Evolutionary conservation across 2,329 filamentous ascomycete species (phyloP), one percentile per base, ranked within the genome.

Genomic region (Xylariomycetidae sp.): DNA sequence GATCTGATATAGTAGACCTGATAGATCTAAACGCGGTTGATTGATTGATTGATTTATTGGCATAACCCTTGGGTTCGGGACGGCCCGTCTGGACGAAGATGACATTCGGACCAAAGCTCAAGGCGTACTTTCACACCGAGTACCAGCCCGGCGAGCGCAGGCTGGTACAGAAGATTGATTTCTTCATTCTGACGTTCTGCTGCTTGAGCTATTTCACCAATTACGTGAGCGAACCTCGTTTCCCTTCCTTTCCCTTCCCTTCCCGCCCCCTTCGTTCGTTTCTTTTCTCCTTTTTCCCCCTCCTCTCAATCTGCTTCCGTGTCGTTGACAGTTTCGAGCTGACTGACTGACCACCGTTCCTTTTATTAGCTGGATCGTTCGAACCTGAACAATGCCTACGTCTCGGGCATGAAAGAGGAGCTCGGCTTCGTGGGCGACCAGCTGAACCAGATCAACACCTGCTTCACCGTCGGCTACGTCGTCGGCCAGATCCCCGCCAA

Each of bases 121-220:
- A 43, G 31, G 46, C 50, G 22, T 56, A 56, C 32, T 51, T 57
- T 34, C 52, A 49, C 34, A 44, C 40, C 29, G 50, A 53, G 11
- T 56, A 56, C 34, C 42, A 49, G 25, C 53, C 53, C 16, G 53
- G 53, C 11, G 66, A 69, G 44, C 53, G 56, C 19, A 63, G 61
- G 38, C 55, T 80, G 18, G 58, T 80, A 5, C 66, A 63, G 25
- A 79, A 76, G 58, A 73, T 79, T 30, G 77, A 80, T 50, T 80
- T 79, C 46, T 80, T 80, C 57, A 80, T 80, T 45, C 54, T 81
- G 27, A 77, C 72, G 0, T 80, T 80, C 48, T 80, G 77, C 54
- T 81, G 76, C 48, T 49, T 81, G 31, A 70, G 65, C 44, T 76
- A 74, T 47, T 69, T 75, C 35, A 59, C 70, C 45, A 74, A 74